Base-by-base conservation (phyloP, 108 stramenopile genomes). In the Nannochloropsis oceanica region DNA sequence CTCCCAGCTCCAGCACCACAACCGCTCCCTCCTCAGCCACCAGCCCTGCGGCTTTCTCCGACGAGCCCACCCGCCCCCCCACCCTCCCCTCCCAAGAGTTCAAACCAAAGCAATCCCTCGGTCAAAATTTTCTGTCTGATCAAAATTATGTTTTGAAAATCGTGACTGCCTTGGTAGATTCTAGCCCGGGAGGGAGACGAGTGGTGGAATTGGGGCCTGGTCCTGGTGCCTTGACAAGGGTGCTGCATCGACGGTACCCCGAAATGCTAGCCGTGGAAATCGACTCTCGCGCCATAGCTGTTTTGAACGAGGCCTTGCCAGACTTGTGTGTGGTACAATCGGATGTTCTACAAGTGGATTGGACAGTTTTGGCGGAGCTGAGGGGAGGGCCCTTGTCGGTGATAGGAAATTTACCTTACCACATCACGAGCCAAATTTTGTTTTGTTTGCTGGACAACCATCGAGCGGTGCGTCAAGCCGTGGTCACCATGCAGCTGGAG, bases 401-500 rank as follows among this genome's bases (percentile, higher is more conserved):
- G 12, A 94, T 98, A 84, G 97, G 96, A 42, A 98, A 98, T 87
- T 88, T 98, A 18, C 97, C 97, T 9, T 98, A 98, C 84, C 96
- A 98, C 92, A 98, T 98, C 88, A 96, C 96, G 9, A 92, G 92
- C 83, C 96, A 97, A 86, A 97, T 98, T 83, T 86, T 98, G 26
- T 98, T 98, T 89, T 95, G 94, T 25, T 89, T 98, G 79, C 95
- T 95, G 42, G 97, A 98, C 81, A 94, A 96, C 87, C 88, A 90
- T 83, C 93, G 93, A n/a, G 92, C 95, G 34, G 93, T 97, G 5
- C 80, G 93, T 12, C 80, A 81, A 25, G 96, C 96, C n/a, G 96
- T 96, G 0, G 96, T 97, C 26, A 97, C 96, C 25, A 97, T 98
- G 98, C 98, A 98, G 89, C 95, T 91, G 90, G 98, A 98, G 88